These are phyloP conservation scores for Phytophthora meadii DNA, from an alignment of 352 stramenopile species.

Conservation along the genomic window DNA sequence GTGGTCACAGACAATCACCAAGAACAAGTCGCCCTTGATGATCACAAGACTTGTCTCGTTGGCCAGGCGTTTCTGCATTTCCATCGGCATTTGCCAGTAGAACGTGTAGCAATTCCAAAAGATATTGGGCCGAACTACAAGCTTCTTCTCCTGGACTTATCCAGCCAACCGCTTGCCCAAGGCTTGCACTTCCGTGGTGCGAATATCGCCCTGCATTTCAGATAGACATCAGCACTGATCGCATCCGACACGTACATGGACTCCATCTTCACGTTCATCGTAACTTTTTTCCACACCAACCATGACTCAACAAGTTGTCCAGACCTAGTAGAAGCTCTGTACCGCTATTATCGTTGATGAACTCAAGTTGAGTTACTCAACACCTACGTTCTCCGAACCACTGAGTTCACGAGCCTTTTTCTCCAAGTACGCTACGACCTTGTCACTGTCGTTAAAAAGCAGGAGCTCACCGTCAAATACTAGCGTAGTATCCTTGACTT, in stretches of 20 bases:
- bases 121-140: slow-evolving; percentile 40
- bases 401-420: slow-evolving; percentile 18
- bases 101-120: slow-evolving; percentile 79
- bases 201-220: slow-evolving; percentile 44
- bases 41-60: slow-evolving; percentile 88
- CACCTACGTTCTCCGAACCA: slow-evolving; percentile 11
- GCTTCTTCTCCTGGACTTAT: slow-evolving; percentile 39
- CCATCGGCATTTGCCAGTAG: slow-evolving; percentile 66
- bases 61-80: slow-evolving; percentile 41
- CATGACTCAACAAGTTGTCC: slow-evolving; percentile 64
- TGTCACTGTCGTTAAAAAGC: slow-evolving; percentile 61
- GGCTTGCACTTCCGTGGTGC: slow-evolving; percentile 47
- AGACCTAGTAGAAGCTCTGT: slow-evolving; percentile 77
- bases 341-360: slow-evolving; percentile 84
- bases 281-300: slow-evolving; percentile 59
- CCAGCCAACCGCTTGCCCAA: slow-evolving; percentile 45
- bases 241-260: slow-evolving; percentile 89
- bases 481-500: slow-evolving; percentile 74
- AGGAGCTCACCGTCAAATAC: slow-evolving; percentile 63
- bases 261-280: slow-evolving; percentile 76
- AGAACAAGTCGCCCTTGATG: slow-evolving; percentile 97
- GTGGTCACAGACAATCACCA: slow-evolving; percentile 92
- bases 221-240: slow-evolving; percentile 57
- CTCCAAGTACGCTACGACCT: slow-evolving; percentile 57
- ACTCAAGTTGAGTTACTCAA: too few relatives aligned